phyloP scores from a whole-genome alignment of 768 basidiomycete species.

The Termitomyces bulborhizus region DNA sequence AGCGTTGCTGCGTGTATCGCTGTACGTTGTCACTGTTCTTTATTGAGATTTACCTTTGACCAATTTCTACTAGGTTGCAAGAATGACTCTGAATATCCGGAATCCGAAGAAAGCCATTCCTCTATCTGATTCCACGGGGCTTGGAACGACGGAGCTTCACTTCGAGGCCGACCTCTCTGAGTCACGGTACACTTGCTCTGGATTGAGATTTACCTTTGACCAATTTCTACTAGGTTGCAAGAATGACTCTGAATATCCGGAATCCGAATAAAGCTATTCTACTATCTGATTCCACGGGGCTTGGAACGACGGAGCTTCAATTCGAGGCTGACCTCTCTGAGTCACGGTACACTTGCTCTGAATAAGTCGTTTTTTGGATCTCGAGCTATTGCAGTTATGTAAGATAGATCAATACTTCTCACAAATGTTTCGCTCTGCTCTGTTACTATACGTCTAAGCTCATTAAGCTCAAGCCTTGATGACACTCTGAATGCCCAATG shows the following conservation, averaged over 20 bases:
- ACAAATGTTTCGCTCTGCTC: too few relatives aligned
- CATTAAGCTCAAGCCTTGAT: too few relatives aligned
- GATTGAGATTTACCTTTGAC: not conserved
- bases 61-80: not conserved
- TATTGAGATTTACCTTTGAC: not conserved
- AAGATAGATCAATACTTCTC: too few relatives aligned
- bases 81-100: not conserved
- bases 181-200: too few relatives aligned
- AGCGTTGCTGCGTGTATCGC: not conserved
- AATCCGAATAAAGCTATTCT: not conserved
- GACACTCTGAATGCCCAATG: too few relatives aligned
- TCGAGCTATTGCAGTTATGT: too few relatives aligned
- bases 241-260: not conserved
- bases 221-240: not conserved
- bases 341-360: too few relatives aligned
- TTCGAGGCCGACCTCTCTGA: not conserved
- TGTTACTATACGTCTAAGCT: too few relatives aligned
- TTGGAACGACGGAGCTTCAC: not conserved
- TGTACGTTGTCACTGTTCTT: not conserved
- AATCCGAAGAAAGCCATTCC: not conserved
- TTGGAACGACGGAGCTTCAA: not conserved
- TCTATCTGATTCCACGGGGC: not conserved
- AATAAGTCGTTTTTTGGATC: too few relatives aligned
- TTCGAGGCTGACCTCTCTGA: not conserved
- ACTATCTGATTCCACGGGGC: not conserved